Conservation (phyloP, 495 filamentous ascomycete genomes). For the Penicillium odoratum region DNA sequence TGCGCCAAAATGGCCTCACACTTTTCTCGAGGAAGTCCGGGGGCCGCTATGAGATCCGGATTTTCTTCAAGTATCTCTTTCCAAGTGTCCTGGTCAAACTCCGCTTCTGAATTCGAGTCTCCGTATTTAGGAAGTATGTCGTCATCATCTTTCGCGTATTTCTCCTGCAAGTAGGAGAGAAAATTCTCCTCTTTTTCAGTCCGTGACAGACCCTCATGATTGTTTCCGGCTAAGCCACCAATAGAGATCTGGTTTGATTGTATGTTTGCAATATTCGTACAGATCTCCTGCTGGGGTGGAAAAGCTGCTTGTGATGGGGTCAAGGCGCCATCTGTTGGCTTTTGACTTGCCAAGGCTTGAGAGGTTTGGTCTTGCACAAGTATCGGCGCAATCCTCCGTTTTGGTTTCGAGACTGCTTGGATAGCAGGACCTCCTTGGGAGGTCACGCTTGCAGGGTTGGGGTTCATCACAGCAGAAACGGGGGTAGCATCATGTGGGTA, state of each 20-base stretch:
- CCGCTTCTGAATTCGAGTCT: constrained; percentile 60
- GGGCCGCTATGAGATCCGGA: neutral
- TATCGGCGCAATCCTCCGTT: neutral
- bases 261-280: neutral
- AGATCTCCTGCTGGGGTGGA: neutral
- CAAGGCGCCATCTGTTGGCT: neutral
- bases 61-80: constrained; percentile 26
- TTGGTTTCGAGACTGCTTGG: neutral
- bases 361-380: neutral
- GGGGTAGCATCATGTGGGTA: neutral
- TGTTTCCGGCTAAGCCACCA: neutral
- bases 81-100: constrained; percentile 58
- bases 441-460: neutral
- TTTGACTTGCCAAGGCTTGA: neutral
- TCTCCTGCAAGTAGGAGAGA: constrained; percentile 36
- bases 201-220: neutral
- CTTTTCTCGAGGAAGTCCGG: neutral
- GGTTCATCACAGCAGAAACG: neutral
- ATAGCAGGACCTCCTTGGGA: neutral
- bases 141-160: constrained; percentile 48
- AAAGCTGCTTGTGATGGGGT: neutral
- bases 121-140: constrained; percentile 62
- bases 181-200: constrained; percentile 4
- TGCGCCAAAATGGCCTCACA: constrained; percentile 13
- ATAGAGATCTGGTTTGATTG: neutral